Percentiles rank a stretch among this genome's conserved stretches.
phyloP scores from a whole-genome alignment of 805 yeast species.

The Yarrowia alimentaria region DNA sequence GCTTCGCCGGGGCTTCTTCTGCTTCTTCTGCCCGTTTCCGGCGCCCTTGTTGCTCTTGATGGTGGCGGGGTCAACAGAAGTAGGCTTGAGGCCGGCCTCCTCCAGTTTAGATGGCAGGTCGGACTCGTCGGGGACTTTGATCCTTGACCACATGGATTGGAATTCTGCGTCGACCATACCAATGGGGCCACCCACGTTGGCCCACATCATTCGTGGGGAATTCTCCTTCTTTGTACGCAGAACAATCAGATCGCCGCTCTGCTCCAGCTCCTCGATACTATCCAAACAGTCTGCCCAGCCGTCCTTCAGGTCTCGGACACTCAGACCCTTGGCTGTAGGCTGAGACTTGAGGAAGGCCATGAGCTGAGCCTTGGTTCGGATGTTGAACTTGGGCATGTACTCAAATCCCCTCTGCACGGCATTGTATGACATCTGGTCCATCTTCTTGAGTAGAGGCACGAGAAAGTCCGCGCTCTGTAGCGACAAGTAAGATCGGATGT shows the following conservation, averaged over 20 bases:
- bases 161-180: conserved; percentile 77
- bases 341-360: conserved; percentile 71
- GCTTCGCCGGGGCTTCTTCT: conserved; percentile 87
- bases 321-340: conserved; percentile 80
- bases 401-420: conserved; percentile 64
- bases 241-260: conserved; percentile 73
- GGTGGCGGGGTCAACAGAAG: conserved; percentile 97
- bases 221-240: conserved; percentile 90
- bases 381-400: conserved; percentile 85
- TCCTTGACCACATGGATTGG: conserved; percentile 72
- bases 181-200: conserved; percentile 73
- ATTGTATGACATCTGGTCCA: conserved; percentile 74
- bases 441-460: conserved; percentile 66
- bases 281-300: conserved; percentile 93
- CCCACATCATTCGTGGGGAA: conserved; percentile 90
- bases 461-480: conserved; percentile 62
- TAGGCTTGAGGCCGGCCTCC: conserved; percentile 89
- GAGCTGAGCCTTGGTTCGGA: conserved; percentile 75
- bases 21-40: conserved; percentile 60
- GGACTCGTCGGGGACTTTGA: conserved; percentile 76
- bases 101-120: conserved; percentile 76
- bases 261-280: conserved; percentile 75
- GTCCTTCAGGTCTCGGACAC: conserved; percentile 77
- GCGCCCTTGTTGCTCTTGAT: conserved; percentile 60
- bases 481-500: conserved; percentile 65